A percentile compares a stretch with the other conserved stretches of the same genome.
phyloP scores from a whole-genome alignment of 169 alveolate species.

The Plasmodium malariae region DNA sequence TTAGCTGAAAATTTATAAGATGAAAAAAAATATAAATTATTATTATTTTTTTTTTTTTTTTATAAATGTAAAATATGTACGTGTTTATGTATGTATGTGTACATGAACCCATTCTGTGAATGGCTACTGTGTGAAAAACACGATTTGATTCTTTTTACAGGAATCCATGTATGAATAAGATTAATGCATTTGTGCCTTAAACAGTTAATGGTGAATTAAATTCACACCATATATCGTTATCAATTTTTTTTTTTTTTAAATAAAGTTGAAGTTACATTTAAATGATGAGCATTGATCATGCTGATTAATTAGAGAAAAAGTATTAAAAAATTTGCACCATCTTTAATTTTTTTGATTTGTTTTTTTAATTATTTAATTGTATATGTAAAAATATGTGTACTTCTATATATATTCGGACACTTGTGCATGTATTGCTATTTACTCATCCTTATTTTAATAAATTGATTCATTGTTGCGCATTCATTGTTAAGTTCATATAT shows the following conservation, averaged over 20 bases:
- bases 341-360: neutral
- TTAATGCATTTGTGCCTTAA: too few species aligned
- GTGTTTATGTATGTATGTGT: neutral
- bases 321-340: too few species aligned
- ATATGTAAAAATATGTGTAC: neutral
- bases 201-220: too few species aligned
- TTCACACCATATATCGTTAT: too few species aligned
- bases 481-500: too few species aligned
- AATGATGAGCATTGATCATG: too few species aligned
- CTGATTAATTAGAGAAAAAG: too few species aligned
- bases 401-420: conserved; percentile 3
- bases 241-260: too few species aligned
- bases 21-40: neutral
- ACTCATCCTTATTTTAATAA: neutral
- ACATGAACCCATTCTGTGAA: neutral
- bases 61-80: neutral
- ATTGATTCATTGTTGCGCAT: neutral
- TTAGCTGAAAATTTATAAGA: too few species aligned
- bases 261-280: too few species aligned
- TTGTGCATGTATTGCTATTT: neutral
- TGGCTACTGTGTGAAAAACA: neutral
- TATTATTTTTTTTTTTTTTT: too few species aligned
- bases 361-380: neutral
- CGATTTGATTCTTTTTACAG: neutral
- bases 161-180: too few species aligned